Evolutionary conservation across 306 rosid species (phyloP), one percentile per base, ranked within the genome.

Genomic region (Arachis hypogaea): DNA sequence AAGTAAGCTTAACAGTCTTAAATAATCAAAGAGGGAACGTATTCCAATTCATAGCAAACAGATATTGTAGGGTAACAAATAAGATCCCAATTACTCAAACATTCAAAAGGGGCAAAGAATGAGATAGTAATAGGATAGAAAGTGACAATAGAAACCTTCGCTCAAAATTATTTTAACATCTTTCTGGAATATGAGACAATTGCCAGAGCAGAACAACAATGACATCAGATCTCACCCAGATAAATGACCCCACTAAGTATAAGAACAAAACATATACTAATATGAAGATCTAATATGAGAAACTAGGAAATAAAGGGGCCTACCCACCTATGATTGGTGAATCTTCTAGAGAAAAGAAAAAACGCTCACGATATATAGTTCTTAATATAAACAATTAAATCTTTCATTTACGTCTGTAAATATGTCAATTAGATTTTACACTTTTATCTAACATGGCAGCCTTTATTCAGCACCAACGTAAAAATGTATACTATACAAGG

Each of bases 61-160:
- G 76, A 64, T 49, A 56, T 49, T 28, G 36, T 59, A 68, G 60
- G 71, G 54, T 36, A 68, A 69, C 66, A 60, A 52, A 49, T 63
- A 82, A 52, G 66, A 78, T 70, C 75, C 63, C 28, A 22, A 33
- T 33, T 33, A 33, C 4, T 33, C 38, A 4, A 33, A 33, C 38
- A 33, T 33, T 33, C 38, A 33, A 33, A 33, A 33, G 38, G 38
- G 4, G 38, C 38, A 33, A 33, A 33, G 4, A 33, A 33, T 33
- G 38, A 33, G 4, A 33, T 33, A 33, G 38, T 33, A 33, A 33
- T 33, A 33, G 3, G 38, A 33, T 33, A 2, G 4, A 33, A 33
- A 33, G 38, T 33, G 38, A 33, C 2, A 3, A 33, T 4, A 33
- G 38, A 33, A 33, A 33, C 38, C 38, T 33, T 33, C 4, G 3